phyloP scores from a whole-genome alignment of 805 yeast genomes.

The Lachancea sp. region DNA sequence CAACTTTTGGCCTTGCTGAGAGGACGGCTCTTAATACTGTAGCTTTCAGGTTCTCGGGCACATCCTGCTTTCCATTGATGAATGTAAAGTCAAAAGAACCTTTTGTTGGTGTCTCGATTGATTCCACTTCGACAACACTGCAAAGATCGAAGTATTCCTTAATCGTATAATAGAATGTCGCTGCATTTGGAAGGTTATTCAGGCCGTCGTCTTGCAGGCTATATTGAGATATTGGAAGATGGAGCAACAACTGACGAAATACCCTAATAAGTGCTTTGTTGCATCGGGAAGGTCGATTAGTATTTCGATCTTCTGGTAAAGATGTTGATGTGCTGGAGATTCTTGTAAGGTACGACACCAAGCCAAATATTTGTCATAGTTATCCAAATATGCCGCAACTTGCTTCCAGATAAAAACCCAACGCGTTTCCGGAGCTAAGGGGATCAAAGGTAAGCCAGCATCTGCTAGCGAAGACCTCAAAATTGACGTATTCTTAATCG shows the following conservation, averaged over 20 bases:
- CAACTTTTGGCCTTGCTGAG: not conserved
- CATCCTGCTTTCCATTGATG: too few species aligned
- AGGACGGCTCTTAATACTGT: slow-evolving; percentile 8
- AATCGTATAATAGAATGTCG: slow-evolving; percentile 2
- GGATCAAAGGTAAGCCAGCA: slow-evolving; percentile 3
- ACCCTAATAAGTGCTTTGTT: slow-evolving; percentile 1
- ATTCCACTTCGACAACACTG: not conserved
- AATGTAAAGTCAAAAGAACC: slow-evolving; percentile 1
- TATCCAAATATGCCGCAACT: slow-evolving; percentile 3
- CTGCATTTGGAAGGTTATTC: slow-evolving; percentile 1
- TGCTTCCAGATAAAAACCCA: slow-evolving; percentile 8
- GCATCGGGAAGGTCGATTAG: not conserved
- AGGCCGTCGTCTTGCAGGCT: slow-evolving; percentile 1
- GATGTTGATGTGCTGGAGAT: not conserved
- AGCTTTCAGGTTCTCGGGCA: slow-evolving; percentile 2
- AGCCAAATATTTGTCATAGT: not conserved
- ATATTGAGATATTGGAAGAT: not conserved
- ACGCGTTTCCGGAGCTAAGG: slow-evolving; percentile 5
- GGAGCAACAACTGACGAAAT: slow-evolving; percentile 6
- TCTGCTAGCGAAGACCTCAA: not conserved
- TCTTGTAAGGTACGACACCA: not conserved
- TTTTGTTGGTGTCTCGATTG: not conserved
- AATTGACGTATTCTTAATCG: not conserved
- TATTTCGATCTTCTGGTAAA: slow-evolving; percentile 1
- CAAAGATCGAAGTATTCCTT: slow-evolving; percentile 4